phyloP scores from a whole-genome alignment of 495 filamentous ascomycete species.

The Polyplosphaeria fusca region DNA sequence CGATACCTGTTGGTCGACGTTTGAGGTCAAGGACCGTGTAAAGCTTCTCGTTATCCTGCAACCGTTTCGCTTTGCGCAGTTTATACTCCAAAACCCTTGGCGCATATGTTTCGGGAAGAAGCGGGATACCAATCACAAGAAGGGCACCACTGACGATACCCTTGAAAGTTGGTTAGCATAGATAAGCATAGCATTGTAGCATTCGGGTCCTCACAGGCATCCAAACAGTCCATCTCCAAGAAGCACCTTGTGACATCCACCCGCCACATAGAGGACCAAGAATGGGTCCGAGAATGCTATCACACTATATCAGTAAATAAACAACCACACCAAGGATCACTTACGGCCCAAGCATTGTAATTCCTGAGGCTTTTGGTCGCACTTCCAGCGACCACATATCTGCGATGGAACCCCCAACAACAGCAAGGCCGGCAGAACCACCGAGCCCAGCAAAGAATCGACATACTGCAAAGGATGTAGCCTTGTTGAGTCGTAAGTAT shows the following conservation, averaged over 20 bases:
- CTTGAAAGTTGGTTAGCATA: too few species aligned
- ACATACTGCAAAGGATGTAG: conserved; percentile 1
- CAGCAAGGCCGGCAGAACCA: conserved; percentile 3
- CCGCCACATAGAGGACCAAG: conserved; percentile 7
- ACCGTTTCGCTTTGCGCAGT: background rate
- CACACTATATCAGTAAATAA: too few species aligned
- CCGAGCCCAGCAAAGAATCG: conserved; percentile 3
- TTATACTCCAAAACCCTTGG: conserved; percentile 1
- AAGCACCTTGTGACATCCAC: conserved; percentile 9
- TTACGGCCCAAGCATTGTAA: background rate
- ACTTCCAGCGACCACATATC: conserved; percentile 2
- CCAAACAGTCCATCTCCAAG: conserved; percentile 10
- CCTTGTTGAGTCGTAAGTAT: background rate
- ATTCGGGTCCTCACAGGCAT: too few species aligned
- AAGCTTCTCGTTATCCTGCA: background rate
- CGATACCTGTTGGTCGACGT: background rate
- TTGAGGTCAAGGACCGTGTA: conserved; percentile 6
- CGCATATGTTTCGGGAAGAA: conserved; percentile 4
- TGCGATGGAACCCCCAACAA: conserved; percentile 2
- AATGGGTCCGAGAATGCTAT: conserved; percentile 2
- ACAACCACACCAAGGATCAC: too few species aligned
- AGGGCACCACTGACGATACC: conserved; percentile 2
- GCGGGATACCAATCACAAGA: background rate
- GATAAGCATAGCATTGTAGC: too few species aligned
- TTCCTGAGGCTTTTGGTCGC: conserved; percentile 1